A percentile compares a stretch with the other conserved stretches of the same genome.
Conservation (phyloP, 495 filamentous ascomycete species). For the Thozetella sp. region DNA sequence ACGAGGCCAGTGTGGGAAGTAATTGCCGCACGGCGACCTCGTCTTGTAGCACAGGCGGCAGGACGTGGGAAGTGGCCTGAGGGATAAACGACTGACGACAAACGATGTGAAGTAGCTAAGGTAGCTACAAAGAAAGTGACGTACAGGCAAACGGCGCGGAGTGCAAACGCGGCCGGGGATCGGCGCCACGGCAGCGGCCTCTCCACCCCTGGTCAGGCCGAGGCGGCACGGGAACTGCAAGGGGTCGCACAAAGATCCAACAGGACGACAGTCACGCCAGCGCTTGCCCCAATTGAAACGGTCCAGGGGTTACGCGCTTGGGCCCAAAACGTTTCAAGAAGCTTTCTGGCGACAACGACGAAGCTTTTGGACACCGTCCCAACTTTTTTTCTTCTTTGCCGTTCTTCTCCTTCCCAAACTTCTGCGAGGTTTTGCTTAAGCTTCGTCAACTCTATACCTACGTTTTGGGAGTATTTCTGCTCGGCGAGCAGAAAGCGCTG, state of each 20-base stretch:
- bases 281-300: conserved; percentile 22
- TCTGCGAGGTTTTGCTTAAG: background rate
- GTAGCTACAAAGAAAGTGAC: too few species aligned
- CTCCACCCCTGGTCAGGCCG: background rate
- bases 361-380: conserved; percentile 1
- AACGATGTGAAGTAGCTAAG: too few species aligned
- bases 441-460: too few species aligned
- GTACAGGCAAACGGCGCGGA: too few species aligned
- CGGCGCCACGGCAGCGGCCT: background rate
- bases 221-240: background rate
- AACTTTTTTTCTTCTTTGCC: background rate
- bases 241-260: background rate
- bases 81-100: too few species aligned
- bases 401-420: background rate
- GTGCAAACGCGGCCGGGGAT: background rate
- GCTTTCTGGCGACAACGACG: background rate
- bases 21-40: too few species aligned
- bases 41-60: too few species aligned
- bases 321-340: conserved; percentile 24
- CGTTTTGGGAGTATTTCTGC: too few species aligned
- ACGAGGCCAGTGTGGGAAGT: too few species aligned
- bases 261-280: background rate
- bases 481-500: too few species aligned
- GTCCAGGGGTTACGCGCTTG: conserved; percentile 23
- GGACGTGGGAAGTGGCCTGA: too few species aligned